Evolutionary conservation across 1,284 basidiomycete species (phyloP).

Genomic region (Trametes polyzona): DNA sequence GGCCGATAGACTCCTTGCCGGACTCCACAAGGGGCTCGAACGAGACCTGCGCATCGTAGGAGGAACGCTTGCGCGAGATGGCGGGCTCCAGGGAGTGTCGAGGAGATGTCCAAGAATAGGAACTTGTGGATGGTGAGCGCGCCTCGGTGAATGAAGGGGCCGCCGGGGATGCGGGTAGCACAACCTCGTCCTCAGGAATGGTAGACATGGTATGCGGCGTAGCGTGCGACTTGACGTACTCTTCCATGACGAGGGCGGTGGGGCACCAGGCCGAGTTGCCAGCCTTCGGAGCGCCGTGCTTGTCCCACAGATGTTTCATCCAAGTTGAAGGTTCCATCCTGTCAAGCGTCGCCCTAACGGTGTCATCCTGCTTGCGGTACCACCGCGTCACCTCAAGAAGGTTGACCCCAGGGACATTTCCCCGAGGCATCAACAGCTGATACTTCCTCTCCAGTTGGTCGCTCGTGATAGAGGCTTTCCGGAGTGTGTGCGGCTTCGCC

Average conservation of each 20-base stretch:
- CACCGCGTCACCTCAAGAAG: slow-evolving; percentile 58
- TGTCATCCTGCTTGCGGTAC: slow-evolving; percentile 53
- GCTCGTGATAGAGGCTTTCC: slow-evolving; percentile 68
- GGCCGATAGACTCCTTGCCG: slow-evolving; percentile 40
- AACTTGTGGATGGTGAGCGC: slow-evolving; percentile 37
- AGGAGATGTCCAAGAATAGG: slow-evolving; percentile 36
- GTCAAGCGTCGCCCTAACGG: slow-evolving; percentile 53
- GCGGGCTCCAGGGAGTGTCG: slow-evolving; percentile 48
- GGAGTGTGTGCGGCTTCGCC: slow-evolving; percentile 54
- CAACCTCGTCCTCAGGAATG: slow-evolving; percentile 45
- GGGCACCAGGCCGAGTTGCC: slow-evolving; percentile 50
- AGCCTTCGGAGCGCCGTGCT: slow-evolving; percentile 41
- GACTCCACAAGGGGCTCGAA: slow-evolving; percentile 40
- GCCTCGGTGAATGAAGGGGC: slow-evolving; percentile 39
- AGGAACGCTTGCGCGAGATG: slow-evolving; percentile 43
- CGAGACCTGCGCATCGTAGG: slow-evolving; percentile 48
- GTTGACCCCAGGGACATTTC: slow-evolving; percentile 43
- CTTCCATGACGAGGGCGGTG: slow-evolving; percentile 69
- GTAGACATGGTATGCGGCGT: slow-evolving; percentile 47
- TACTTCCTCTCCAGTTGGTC: slow-evolving; percentile 71
- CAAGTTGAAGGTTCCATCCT: slow-evolving; percentile 70
- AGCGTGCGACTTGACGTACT: slow-evolving; percentile 51
- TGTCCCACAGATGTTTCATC: slow-evolving; percentile 66
- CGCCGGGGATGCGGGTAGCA: slow-evolving; percentile 29
- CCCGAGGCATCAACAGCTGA: slow-evolving; percentile 47